Percentiles rank a stretch among this genome's conserved stretches.
These are phyloP conservation scores for Parathielavia appendiculata DNA, from an alignment of 495 filamentous ascomycete genomes.

Conservation along the genomic window DNA sequence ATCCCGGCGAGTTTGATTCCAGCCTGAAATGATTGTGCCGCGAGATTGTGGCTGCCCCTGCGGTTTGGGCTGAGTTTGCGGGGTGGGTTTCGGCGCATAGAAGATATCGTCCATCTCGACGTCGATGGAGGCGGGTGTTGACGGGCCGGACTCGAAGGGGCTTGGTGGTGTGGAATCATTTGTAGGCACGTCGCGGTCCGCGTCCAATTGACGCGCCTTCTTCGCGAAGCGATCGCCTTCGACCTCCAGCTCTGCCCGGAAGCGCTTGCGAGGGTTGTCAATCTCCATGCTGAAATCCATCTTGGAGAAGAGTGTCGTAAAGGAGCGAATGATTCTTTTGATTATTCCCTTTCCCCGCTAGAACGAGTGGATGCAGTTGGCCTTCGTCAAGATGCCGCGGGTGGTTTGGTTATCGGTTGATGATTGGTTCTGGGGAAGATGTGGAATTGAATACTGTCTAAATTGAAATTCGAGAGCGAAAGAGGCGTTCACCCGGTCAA, in stretches of 20 bases:
- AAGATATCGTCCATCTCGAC: background rate
- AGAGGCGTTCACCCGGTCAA: background rate
- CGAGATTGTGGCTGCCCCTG: background rate
- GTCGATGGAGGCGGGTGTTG: slow-evolving; percentile 1
- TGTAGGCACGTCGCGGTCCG: background rate
- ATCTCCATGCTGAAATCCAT: slow-evolving; percentile 12
- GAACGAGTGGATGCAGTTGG: slow-evolving; percentile 1
- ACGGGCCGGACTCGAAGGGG: slow-evolving; percentile 4
- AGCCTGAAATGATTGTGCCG: slow-evolving; percentile 1
- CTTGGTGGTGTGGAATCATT: background rate
- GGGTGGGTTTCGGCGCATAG: background rate
- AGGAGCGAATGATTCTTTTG: background rate
- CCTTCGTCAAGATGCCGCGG: too few species aligned
- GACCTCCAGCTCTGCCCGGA: background rate
- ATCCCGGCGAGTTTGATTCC: background rate
- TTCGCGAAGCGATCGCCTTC: slow-evolving; percentile 6
- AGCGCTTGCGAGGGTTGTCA: slow-evolving; percentile 3
- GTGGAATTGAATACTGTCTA: background rate
- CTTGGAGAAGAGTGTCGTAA: background rate
- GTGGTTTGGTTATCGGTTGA: background rate
- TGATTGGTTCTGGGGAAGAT: background rate
- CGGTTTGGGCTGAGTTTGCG: background rate
- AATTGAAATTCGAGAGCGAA: background rate
- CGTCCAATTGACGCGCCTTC: slow-evolving; percentile 1
- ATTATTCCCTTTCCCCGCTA: background rate